Evolutionary conservation across 2,329 filamentous ascomycete species (phyloP).

Genomic region (Colletotrichum gloeosporioides): DNA sequence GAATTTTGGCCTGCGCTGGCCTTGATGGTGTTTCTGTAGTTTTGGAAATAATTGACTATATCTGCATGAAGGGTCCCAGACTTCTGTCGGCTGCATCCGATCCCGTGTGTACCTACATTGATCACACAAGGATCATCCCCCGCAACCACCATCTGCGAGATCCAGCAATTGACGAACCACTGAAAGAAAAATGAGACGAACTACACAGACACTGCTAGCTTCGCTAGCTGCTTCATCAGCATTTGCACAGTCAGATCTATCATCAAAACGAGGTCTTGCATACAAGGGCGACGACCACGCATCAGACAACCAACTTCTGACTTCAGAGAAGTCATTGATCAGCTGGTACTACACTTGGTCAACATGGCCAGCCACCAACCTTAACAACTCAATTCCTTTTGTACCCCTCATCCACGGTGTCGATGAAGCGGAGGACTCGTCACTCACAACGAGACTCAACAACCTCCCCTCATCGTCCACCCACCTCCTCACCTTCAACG

Average conservation of each 20-base stretch:
- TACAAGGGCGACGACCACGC: constrained; percentile 17
- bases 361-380: constrained; percentile 28
- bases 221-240: not conserved
- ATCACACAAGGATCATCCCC: constrained; percentile 14
- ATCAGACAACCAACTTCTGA: constrained; percentile 37
- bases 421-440: constrained; percentile 32
- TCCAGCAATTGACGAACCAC: not conserved
- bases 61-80: not conserved
- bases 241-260: not conserved
- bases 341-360: constrained; percentile 51
- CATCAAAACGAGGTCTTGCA: constrained; percentile 17
- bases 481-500: constrained; percentile 46
- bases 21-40: not conserved
- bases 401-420: constrained; percentile 43
- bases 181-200: not conserved
- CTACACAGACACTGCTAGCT: not conserved
- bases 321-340: constrained; percentile 41
- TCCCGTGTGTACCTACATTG: not conserved
- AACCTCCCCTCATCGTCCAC: constrained; percentile 37
- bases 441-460: constrained; percentile 30
- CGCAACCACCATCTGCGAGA: not conserved
- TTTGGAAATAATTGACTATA: not conserved
- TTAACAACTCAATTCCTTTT: constrained; percentile 35
- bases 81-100: constrained; percentile 4
- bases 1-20: not conserved